Evolutionary conservation across 805 yeast genomes (phyloP).

Genomic region (Starmerella potacharoeniae): DNA sequence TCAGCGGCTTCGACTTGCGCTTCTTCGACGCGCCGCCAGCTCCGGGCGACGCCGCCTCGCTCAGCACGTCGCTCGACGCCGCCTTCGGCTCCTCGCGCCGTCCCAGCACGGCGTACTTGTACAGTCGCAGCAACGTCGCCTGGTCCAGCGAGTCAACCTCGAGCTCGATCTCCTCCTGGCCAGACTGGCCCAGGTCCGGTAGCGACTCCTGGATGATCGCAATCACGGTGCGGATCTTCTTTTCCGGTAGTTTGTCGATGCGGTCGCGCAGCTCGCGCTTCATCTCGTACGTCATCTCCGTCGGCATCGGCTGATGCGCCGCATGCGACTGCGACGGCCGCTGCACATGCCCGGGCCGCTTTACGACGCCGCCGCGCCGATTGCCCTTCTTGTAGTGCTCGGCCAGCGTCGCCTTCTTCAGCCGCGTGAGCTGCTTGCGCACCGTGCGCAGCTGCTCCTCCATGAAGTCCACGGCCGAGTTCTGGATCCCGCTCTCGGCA

Average conservation of each 20-base stretch:
- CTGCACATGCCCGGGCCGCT: conserved; percentile 1
- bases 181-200: conserved; percentile 44
- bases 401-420: conserved; percentile 39
- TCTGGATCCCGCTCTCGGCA: conserved; percentile 49
- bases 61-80: conserved; percentile 13
- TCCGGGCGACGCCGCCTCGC: conserved; percentile 5
- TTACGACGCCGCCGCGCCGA: conserved; percentile 10
- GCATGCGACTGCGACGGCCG: conserved; percentile 7
- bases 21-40: conserved; percentile 19
- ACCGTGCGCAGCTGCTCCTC: conserved; percentile 78
- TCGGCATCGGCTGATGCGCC: conserved; percentile 11
- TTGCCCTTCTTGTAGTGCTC: conserved; percentile 17
- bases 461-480: conserved; percentile 81
- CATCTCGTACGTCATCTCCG: conserved; percentile 79
- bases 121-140: conserved; percentile 66
- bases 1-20: conserved; percentile 45
- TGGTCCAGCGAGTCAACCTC: conserved; percentile 91
- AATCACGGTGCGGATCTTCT: conserved; percentile 71
- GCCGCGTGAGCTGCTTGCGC: conserved; percentile 70
- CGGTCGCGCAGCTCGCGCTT: conserved; percentile 84
- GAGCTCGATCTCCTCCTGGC: conserved; percentile 88
- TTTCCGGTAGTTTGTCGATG: conserved; percentile 61
- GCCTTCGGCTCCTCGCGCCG: conserved; percentile 16
- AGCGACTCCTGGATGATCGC: conserved; percentile 71
- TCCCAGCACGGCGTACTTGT: conserved; percentile 57